These are phyloP conservation scores for Linnemannia elongata DNA, from an alignment of 192 early-diverging fungal species.

Conservation along the genomic window DNA sequence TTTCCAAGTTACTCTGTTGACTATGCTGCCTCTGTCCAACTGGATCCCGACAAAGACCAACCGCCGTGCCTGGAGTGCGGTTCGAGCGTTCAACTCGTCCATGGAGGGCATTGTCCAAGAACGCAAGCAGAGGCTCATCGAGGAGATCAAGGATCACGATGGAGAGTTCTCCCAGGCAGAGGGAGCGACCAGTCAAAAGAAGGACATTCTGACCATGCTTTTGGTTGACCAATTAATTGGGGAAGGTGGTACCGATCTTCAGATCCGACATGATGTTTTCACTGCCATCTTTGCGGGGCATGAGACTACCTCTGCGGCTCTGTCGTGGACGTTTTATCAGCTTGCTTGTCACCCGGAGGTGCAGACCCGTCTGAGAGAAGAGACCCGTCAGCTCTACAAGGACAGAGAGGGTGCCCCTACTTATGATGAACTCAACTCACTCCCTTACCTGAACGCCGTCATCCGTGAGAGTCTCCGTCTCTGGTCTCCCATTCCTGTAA, in stretches of 20 bases:
- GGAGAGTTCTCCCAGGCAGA: slow-evolving; percentile 37
- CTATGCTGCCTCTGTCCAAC: slow-evolving; percentile 40
- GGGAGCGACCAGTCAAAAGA: slow-evolving; percentile 45
- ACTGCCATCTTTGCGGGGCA: slow-evolving; percentile 45
- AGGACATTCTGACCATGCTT: slow-evolving; percentile 47
- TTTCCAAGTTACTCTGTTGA: slow-evolving; percentile 36
- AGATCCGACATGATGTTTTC: slow-evolving; percentile 49
- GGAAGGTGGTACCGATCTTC: slow-evolving; percentile 23
- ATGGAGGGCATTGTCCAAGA: slow-evolving; percentile 39
- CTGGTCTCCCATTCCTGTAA: slow-evolving; percentile 66
- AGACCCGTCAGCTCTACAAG: slow-evolving; percentile 38
- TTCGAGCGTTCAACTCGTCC: slow-evolving; percentile 24
- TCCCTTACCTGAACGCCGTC: slow-evolving; percentile 65
- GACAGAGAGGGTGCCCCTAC: slow-evolving; percentile 32
- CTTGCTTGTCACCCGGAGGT: slow-evolving; percentile 55
- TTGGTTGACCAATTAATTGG: slow-evolving; percentile 40
- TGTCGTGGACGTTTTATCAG: slow-evolving; percentile 65
- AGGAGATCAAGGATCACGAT: slow-evolving; percentile 22
- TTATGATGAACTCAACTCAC: slow-evolving; percentile 61
- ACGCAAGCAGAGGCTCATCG: slow-evolving; percentile 25
- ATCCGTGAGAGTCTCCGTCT: slow-evolving; percentile 65
- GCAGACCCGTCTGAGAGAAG: slow-evolving; percentile 57
- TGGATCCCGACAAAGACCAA: slow-evolving; percentile 52
- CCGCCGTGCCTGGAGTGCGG: slow-evolving; percentile 39
- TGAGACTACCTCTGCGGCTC: slow-evolving; percentile 64